Evolutionary conservation across 148 eudicot genomes (phyloP).

Genomic region (Fagopyrum tataricum): DNA sequence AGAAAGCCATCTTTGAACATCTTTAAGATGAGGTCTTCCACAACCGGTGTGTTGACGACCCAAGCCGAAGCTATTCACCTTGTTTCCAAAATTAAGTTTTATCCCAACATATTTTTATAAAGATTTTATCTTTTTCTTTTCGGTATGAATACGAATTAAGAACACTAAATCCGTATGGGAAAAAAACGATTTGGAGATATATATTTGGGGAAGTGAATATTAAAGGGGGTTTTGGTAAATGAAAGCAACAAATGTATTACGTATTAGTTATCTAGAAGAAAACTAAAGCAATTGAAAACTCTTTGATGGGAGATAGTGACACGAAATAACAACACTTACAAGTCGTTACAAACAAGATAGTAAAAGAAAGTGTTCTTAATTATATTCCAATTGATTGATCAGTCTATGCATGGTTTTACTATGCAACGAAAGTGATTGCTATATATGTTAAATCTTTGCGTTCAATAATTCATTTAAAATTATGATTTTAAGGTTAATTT

Average conservation of each 20-base stretch:
- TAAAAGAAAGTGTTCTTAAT: background rate
- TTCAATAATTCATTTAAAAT: too few species aligned
- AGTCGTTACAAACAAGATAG: constrained; percentile 8
- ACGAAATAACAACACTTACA: background rate
- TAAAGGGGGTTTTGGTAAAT: background rate
- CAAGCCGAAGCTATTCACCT: too few species aligned
- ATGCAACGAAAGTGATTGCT: constrained; percentile 3
- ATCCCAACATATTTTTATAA: too few species aligned
- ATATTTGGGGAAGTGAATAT: background rate
- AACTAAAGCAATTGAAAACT: constrained; percentile 16
- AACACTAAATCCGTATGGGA: too few species aligned
- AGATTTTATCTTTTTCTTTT: too few species aligned
- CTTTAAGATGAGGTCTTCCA: too few species aligned
- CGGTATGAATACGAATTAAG: too few species aligned
- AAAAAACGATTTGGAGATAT: too few species aligned
- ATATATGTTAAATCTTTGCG: background rate
- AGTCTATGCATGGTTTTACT: background rate
- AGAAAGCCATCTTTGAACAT: too few species aligned
- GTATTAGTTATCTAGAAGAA: background rate
- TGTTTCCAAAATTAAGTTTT: too few species aligned
- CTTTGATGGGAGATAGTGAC: constrained; percentile 11
- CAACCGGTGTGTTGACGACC: too few species aligned
- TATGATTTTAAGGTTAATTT: too few species aligned
- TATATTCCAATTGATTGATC: background rate
- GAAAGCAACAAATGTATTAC: background rate